A percentile compares a stretch with the other conserved stretches of the same genome.
These are phyloP conservation scores for Antitrichia curtipendula DNA, from an alignment of 225 moss, liverwort and hornwort genomes.

Conservation along the genomic window DNA sequence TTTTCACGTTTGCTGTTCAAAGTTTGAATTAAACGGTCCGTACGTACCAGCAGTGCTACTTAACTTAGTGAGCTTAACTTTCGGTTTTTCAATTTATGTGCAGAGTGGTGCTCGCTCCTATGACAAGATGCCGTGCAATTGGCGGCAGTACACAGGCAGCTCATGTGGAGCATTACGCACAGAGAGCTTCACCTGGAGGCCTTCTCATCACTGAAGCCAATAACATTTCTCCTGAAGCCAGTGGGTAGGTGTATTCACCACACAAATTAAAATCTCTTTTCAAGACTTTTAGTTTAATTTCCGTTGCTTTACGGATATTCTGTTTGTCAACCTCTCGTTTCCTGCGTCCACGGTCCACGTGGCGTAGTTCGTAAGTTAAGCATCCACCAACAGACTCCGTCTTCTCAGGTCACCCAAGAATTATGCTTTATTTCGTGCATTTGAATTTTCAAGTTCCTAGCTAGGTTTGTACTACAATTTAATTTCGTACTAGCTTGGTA, in stretches of 20 bases:
- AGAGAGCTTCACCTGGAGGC: constrained; percentile 40
- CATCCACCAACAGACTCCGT: neutral
- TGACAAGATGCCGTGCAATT: constrained; percentile 51
- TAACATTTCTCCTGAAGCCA: constrained; percentile 18
- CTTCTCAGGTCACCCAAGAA: neutral
- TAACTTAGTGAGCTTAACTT: neutral
- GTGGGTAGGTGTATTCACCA: constrained; percentile 7
- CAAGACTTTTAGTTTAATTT: neutral
- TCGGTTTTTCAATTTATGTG: neutral
- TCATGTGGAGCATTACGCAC: constrained; percentile 30
- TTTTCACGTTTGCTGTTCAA: neutral
- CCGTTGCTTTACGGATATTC: neutral
- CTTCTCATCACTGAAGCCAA: constrained; percentile 46
- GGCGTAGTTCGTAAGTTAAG: neutral
- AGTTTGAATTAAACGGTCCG: too few species aligned
- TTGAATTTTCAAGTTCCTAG: neutral
- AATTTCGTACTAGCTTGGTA: too few species aligned
- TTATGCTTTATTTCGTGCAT: too few species aligned
- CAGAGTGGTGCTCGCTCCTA: constrained; percentile 47
- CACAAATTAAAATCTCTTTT: neutral
- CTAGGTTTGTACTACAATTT: too few species aligned
- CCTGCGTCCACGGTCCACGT: neutral
- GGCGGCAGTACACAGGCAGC: constrained; percentile 19
- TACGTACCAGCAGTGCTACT: neutral
- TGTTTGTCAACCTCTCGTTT: neutral